Evolutionary conservation across 2,329 filamentous ascomycete species (phyloP), one percentile per base, ranked within the genome.

Genomic region (Incumbomyces lentus): DNA sequence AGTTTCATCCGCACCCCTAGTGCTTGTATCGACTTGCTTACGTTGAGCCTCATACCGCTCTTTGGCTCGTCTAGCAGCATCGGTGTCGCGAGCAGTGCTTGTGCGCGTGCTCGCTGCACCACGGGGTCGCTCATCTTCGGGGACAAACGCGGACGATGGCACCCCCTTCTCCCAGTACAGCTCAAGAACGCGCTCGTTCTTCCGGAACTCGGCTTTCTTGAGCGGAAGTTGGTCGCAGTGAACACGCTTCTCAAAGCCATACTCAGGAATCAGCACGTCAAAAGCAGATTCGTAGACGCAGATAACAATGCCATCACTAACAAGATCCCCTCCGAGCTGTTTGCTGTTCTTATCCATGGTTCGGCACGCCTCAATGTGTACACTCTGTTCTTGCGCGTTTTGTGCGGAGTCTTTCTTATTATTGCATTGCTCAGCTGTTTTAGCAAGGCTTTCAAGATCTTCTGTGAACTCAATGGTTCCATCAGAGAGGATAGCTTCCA

Each of bases 101-200:
- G 83, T 78, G 54, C 86, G 79, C 58, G 85, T 78, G 51, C 83
- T 84, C 10, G 78, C 76, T 47, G 78, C 81, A 42, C 84, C 81
- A 74, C 92, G 93, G 45, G 89, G 89, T 48, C 89, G 84, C 71
- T 98, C 92, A 62, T 98, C 92, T 62, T 98, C 92, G 2, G 92
- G 92, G 44, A 98, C 83, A 58, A 93, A 98, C 2, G 89, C 86
- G 36, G 90, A 95, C 52, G 89, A 96, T 22, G 90, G 87, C 6
- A 96, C 88, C 39, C 92, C 92, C 78, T 96, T 98, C 80, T 98
- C 92, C 92, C 92, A 98, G 74, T 95, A 98, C 13, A 98, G 77
- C 68, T 98, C 92, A 39, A 98, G 75, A 26, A 96, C 79, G 47
- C 92, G 81, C 70, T 89, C 86, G 63, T 94, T 88, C 75, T 96